Evolutionary conservation across 164 flowering plant species (phyloP), one percentile per base, ranked within the genome.

Genomic region (Macadamia tetraphylla): DNA sequence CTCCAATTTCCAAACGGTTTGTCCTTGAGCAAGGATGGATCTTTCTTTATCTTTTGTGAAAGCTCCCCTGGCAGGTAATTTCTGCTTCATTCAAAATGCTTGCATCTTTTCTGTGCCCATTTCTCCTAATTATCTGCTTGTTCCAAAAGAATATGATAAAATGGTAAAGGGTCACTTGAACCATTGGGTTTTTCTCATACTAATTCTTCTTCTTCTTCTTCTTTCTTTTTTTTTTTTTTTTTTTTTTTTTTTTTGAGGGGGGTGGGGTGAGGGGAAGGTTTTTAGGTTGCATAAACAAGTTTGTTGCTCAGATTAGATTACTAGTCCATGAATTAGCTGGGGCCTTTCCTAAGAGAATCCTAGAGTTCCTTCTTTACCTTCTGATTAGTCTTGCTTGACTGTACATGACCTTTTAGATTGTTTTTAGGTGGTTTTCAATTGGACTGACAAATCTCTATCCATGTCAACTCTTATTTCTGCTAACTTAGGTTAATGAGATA

Each of bases 1-100:
- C 72, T 90, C 56, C 94, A 83, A 53, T 93, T 93, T 69, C 93
- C 97, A 1, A 91, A 91, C 78, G 97, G 97, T 12, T 66, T 89
- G 55, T 84, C 94, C 55, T 51, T 91, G 69, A 91, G 97, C 86
- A 89, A 89, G 83, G 97, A 91, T 66, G 76, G 84, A 11, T 82
- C 91, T 10, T 91, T 84, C 83, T 80, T 91, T 58, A 73, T 89
- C 48, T 86, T 88, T 69, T 83, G 86, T 73, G 97, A 89, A 66
- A 87, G 89, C 60, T 55, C 86, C 55, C 17, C 72, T 58, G 97
- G 98, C 80, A 81, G 88, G 97, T 82, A 17, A 74, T 57, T 66
- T 43, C 56, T 10, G 48, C 59, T 43, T n/a, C 11, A 43, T 51
- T 51, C 13, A 31, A 52, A 49, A 40, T 11, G 40, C 5, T 35